Evolutionary conservation across 306 rosid species (phyloP).

Genomic region (Medicago arabica): DNA sequence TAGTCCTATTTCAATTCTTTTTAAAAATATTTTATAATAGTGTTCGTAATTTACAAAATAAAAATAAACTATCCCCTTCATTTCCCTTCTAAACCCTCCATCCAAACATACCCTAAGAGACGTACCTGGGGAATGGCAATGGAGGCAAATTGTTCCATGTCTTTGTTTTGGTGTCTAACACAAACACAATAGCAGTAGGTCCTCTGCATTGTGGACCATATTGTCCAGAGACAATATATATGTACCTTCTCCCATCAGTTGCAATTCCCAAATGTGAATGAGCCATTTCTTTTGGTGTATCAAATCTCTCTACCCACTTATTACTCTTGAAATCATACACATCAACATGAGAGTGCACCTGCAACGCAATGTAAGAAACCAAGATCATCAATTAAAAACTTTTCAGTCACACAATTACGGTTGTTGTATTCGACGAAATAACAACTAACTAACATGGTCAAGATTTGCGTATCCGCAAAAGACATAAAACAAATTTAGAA

Average conservation of each 20-base stretch:
- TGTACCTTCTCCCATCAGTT: conserved; percentile 78
- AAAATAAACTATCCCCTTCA: no score
- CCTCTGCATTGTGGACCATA: conserved; percentile 86
- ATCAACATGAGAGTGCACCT: conserved; percentile 94
- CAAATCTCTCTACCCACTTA: conserved; percentile 66
- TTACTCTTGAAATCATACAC: conserved; percentile 65
- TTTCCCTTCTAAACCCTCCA: no score
- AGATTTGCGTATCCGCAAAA: conserved; percentile 80
- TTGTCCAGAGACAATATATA: conserved; percentile 82
- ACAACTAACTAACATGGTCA: conserved; percentile 57
- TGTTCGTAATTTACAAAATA: no score
- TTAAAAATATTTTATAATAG: no score
- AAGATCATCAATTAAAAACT: not conserved
- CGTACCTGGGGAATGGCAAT: conserved; percentile 77
- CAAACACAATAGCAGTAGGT: conserved; percentile 64
- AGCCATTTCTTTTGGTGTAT: conserved; percentile 86
- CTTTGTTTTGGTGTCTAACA: conserved; percentile 73
- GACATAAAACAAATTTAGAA: conserved; percentile 66
- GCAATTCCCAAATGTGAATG: conserved; percentile 89
- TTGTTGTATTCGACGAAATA: no score
- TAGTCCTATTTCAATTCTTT: no score
- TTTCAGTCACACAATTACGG: no score
- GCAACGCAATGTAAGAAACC: conserved; percentile 29
- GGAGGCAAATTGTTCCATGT: conserved; percentile 74
- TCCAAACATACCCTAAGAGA: no score